Percentiles rank a stretch among this genome's conserved stretches.
These are phyloP conservation scores for Torulaspora globosa DNA, from an alignment of 1,139 yeast species.

Conservation along the genomic window DNA sequence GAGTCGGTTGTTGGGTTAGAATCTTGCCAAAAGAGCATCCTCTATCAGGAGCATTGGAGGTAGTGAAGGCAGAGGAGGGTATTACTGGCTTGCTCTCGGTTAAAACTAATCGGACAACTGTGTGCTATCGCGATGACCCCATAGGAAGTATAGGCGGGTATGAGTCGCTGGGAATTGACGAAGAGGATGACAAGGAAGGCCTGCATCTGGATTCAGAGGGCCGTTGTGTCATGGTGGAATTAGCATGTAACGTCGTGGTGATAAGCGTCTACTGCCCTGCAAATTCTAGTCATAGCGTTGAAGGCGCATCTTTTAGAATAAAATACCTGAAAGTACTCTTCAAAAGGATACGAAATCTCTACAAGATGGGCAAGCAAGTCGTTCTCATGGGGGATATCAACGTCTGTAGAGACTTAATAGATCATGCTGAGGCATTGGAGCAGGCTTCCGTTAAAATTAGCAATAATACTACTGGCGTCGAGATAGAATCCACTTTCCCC, in stretches of 20 bases:
- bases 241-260: constrained; percentile 58
- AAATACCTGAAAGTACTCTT: constrained; percentile 57
- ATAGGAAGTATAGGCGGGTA: constrained; percentile 67
- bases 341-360: constrained; percentile 54
- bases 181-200: constrained; percentile 40
- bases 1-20: constrained; percentile 81
- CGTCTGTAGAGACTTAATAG: constrained; percentile 72
- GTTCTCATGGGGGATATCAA: constrained; percentile 86
- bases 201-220: constrained; percentile 74
- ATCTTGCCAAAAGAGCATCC: constrained; percentile 45
- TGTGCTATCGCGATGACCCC: constrained; percentile 25
- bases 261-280: constrained; percentile 92
- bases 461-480: constrained; percentile 30
- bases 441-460: constrained; percentile 29
- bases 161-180: constrained; percentile 38
- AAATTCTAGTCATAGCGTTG: constrained; percentile 66
- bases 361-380: constrained; percentile 56
- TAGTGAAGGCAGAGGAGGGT: constrained; percentile 83
- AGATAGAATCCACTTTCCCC: constrained; percentile 44
- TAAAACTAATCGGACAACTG: constrained; percentile 22
- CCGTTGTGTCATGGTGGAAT: constrained; percentile 68
- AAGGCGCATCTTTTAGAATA: constrained; percentile 60
- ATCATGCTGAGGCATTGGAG: constrained; percentile 69
- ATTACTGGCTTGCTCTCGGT: constrained; percentile 63
- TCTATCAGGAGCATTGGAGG: constrained; percentile 43